Conservation (phyloP, 768 basidiomycete species). For the Mycena floridula region DNA sequence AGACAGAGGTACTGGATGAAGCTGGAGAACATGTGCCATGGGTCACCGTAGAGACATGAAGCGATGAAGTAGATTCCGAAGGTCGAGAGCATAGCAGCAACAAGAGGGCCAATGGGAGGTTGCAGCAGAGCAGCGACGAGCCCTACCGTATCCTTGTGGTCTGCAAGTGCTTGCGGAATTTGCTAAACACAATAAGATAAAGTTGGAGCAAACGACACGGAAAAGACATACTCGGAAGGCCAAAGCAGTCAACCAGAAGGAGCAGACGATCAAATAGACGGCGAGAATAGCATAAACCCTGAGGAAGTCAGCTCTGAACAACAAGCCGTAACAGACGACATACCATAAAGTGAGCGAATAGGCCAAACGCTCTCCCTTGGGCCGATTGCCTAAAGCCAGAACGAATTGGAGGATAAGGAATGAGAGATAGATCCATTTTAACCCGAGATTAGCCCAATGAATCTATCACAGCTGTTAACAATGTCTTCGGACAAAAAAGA, state of each 20-base stretch:
- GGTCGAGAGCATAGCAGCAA: slow-evolving; percentile 59
- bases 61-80: slow-evolving; percentile 34
- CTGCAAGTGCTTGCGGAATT: slow-evolving; percentile 30
- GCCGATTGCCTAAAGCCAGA: slow-evolving; percentile 69
- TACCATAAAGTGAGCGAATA: slow-evolving; percentile 28
- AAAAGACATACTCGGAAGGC: slow-evolving; percentile 42
- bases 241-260: slow-evolving; percentile 51
- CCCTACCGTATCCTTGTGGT: slow-evolving; percentile 19
- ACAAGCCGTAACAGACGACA: neutral
- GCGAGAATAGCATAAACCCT: slow-evolving; percentile 61
- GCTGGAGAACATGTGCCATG: slow-evolving; percentile 72
- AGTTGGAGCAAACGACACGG: neutral
- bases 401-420: slow-evolving; percentile 62
- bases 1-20: slow-evolving; percentile 63
- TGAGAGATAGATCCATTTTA: slow-evolving; percentile 15
- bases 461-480: neutral
- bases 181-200: slow-evolving; percentile 12
- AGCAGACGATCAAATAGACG: slow-evolving; percentile 58
- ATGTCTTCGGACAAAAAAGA: neutral
- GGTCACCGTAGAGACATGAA: slow-evolving; percentile 42
- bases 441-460: slow-evolving; percentile 6
- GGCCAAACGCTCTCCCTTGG: slow-evolving; percentile 62
- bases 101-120: slow-evolving; percentile 48
- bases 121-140: slow-evolving; percentile 43
- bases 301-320: slow-evolving; percentile 5